Evolutionary conservation across 1,284 basidiomycete genomes (phyloP), one percentile per base, ranked within the genome.

Genomic region (Fistulinella cinereoalba): DNA sequence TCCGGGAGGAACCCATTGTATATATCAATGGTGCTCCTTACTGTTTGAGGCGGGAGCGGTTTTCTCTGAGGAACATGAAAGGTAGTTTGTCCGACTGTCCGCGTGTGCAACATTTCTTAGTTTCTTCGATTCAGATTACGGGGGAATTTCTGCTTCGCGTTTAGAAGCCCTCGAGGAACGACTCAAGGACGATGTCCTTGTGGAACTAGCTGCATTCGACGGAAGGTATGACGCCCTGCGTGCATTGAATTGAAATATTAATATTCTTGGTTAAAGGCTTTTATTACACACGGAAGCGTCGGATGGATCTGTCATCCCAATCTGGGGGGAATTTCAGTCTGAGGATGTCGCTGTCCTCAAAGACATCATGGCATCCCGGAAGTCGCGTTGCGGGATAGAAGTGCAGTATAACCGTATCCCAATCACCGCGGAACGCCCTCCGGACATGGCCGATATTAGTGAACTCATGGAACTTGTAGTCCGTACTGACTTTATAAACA

Each of bases 1-100:
- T 99, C 27, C 76, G 95, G 16, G 93, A 94, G 58, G 96, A 99
- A 65, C 96, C 96, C 0, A 80, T 99, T 43, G 90, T 97, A 2
- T 95, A 96, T 61, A 83, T 99, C 60, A 97, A 97, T 57, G 92
- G 90, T 29, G 80, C 83, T 10, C 88, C 87, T 1, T 89, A 87
- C 58, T 90, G 88, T 56, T 67, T 89, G 62, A 74, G 91, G 49
- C 71, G 90, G 51, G 90, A 92, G 61, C 78, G 82, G 2, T 91
- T 85, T 56, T 88, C 88, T 6, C 65, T 94, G 50, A 75, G 91
- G 38, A 93, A 94, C 59, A 90, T 93, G 85, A 92, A 88, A 75
- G 86, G 87, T 84, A 18, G 25, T 51, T 47, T 9, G 29, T 28
- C 39, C 41, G 24, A 15, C 33, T 32, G 6, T 44, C 37, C 42